Base-by-base conservation (phyloP, 805 yeast species). In the Teunomyces tritomae region DNA sequence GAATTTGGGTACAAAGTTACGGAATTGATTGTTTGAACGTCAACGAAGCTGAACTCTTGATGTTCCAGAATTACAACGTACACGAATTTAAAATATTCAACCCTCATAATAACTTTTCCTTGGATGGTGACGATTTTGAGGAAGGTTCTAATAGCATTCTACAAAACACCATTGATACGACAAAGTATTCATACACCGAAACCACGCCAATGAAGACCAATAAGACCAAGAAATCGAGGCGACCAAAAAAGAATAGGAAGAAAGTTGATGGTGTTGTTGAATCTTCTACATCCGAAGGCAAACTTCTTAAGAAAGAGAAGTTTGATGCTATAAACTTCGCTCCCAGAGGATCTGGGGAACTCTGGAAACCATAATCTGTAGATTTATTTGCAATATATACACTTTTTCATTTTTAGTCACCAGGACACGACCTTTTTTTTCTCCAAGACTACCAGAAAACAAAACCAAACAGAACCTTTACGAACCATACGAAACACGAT, bases 271-370 rank as follows among this genome's bases (percentile, higher is more conserved):
- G n/a, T 9, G 45, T 42, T n/a, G 39, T 29, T 36, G 44, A 13
- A 37, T 43, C 26, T 29, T 20, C 46, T 35, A 14, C 28, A n/a
- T 39, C 52, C 7, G 47, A 51, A 5, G 61, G 57, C 1, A 53
- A 51, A 3, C 53, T 51, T 5, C 62, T 73, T 40, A 65, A 70
- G 49, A 68, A 64, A 49, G 79, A 82, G 47, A 62, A 67, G 16
- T 79, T 72, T 52, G 73, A 74, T 43, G 65, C 70, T 3, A 74
- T 79, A 14, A 73, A 77, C 28, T 84, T 73, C 64, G 87, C 85
- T 3, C 78, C 84, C 39, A 74, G 87, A 64, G 85, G 84, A 4
- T 55, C 64, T 4, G 89, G 89, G 7, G 67, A 78, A 48, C 66
- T 83, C 49, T 83, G 87, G 87, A 68, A 69, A 28, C 84, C 84